These are phyloP conservation scores for Erythrobasidium hasegawianum DNA, from an alignment of 1,284 basidiomycete species.

Conservation along the genomic window DNA sequence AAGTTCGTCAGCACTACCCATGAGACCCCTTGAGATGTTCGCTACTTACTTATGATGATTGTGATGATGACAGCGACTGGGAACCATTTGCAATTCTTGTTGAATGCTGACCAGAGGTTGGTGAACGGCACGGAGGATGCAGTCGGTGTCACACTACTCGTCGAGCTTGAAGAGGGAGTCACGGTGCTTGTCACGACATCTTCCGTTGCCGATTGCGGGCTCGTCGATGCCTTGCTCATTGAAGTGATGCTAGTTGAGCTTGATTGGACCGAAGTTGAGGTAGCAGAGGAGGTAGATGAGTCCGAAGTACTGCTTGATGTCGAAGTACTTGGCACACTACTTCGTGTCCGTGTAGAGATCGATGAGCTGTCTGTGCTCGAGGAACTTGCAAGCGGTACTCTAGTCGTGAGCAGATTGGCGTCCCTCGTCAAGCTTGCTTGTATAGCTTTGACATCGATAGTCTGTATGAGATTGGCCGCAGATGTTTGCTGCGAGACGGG, in stretches of 20 bases:
- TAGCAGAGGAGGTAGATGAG: not conserved
- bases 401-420: not conserved
- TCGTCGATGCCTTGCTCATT: not conserved
- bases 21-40: not conserved
- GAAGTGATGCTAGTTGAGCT: not conserved
- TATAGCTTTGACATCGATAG: not conserved
- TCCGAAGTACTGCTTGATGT: not conserved
- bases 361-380: constrained; percentile 4
- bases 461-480: not conserved
- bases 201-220: not conserved
- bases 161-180: not conserved
- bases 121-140: not conserved
- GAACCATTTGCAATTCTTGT: constrained; percentile 29
- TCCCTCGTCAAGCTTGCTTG: not conserved
- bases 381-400: not conserved
- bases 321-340: not conserved
- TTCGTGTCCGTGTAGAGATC: not conserved
- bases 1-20: not conserved
- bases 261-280: not conserved
- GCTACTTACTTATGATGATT: constrained; percentile 25
- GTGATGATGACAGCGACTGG: constrained; percentile 29
- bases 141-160: not conserved
- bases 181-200: not conserved
- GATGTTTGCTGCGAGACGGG: not conserved
- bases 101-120: constrained; percentile 26